Conservation (phyloP, 495 filamentous ascomycete genomes). For the Aspergillus incahuasiensis region DNA sequence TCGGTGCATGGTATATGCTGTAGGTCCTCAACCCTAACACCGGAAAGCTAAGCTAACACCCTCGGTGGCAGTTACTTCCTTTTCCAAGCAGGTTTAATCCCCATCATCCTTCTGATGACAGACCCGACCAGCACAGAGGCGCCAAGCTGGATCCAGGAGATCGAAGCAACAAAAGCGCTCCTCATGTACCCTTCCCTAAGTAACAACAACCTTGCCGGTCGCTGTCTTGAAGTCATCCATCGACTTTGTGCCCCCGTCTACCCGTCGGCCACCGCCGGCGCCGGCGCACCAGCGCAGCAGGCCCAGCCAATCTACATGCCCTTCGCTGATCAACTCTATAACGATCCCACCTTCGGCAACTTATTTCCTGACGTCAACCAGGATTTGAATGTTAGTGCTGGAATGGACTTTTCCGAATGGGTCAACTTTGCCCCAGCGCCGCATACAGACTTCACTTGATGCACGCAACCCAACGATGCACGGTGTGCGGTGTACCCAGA, state of each 20-base stretch:
- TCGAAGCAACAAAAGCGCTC: conserved; percentile 44
- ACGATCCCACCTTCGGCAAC: conserved; percentile 31
- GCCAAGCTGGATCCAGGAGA: conserved; percentile 41
- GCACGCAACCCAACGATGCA: background rate
- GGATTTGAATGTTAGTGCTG: conserved; percentile 26
- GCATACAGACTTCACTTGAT: conserved; percentile 23
- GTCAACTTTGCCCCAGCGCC: conserved; percentile 34
- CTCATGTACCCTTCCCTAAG: conserved; percentile 38
- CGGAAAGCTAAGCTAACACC: background rate
- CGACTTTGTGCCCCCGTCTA: conserved; percentile 37
- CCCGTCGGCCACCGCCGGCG: conserved; percentile 6
- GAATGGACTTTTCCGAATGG: conserved; percentile 46
- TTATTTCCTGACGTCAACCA: conserved; percentile 40
- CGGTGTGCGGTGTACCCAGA: background rate
- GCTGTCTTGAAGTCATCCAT: conserved; percentile 43
- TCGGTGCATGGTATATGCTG: conserved; percentile 51
- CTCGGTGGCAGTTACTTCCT: conserved; percentile 42
- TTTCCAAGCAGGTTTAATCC: conserved; percentile 51
- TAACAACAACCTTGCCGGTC: conserved; percentile 40
- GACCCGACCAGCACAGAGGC: conserved; percentile 42
- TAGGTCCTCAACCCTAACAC: conserved; percentile 19
- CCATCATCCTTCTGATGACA: conserved; percentile 47
- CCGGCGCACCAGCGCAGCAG: background rate
- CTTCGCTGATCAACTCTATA: conserved; percentile 41
- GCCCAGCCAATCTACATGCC: conserved; percentile 32